Percentiles rank a stretch among this genome's conserved stretches.
phyloP scores from a whole-genome alignment of 768 basidiomycete genomes.

The Amanita muscaria region DNA sequence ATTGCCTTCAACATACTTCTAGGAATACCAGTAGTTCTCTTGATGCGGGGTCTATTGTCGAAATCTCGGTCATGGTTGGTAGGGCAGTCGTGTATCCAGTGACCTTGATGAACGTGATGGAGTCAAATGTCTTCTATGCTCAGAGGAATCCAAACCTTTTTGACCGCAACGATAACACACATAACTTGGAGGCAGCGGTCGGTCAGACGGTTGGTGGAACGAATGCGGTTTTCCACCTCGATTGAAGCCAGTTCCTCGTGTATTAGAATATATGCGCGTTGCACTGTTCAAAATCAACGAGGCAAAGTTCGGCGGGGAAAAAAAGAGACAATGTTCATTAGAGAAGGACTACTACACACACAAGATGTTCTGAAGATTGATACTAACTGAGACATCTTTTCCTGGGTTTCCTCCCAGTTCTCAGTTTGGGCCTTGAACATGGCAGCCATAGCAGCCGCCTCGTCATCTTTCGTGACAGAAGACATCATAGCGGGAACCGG shows the following conservation, averaged over 20 bases:
- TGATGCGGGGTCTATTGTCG: constrained; percentile 91
- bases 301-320: constrained; percentile 17
- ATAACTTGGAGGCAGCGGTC: constrained; percentile 87
- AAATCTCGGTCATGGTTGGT: constrained; percentile 95
- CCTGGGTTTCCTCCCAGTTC: constrained; percentile 98
- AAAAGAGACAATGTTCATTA: constrained; percentile 57
- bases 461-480: constrained; percentile 58
- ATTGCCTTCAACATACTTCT: constrained; percentile 96
- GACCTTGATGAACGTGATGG: constrained; percentile 44
- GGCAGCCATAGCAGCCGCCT: constrained; percentile 93
- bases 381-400: constrained; percentile 99
- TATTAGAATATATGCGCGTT: constrained; percentile 55
- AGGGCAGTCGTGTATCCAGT: constrained; percentile 99
- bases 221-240: constrained; percentile 54
- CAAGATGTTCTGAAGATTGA: constrained; percentile 48
- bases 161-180: constrained; percentile 98
- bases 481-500: constrained; percentile 23
- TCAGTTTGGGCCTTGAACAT: constrained; percentile 94
- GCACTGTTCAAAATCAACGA: constrained; percentile 40
- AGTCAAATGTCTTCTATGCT: background rate
- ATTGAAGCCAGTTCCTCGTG: constrained; percentile 55
- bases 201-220: constrained; percentile 50
- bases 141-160: constrained; percentile 56
- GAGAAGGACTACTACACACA: constrained; percentile 61
- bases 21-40: constrained; percentile 96